Evolutionary conservation across 2,329 filamentous ascomycete species (phyloP), one percentile per base, ranked within the genome.

Genomic region (Ceratocystis alfenasii): DNA sequence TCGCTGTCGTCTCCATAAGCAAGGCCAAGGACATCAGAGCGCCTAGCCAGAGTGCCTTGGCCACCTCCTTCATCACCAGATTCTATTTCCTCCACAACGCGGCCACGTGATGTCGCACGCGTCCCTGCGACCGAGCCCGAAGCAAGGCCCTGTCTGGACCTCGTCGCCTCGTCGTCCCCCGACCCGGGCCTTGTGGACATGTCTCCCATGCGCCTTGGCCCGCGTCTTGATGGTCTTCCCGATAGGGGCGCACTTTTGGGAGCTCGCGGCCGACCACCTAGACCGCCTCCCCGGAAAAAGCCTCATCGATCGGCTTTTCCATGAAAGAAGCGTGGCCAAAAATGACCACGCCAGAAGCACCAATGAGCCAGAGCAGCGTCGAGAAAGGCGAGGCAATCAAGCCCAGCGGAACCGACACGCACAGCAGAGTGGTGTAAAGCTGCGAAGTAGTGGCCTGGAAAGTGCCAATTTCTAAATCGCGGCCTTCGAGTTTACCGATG

Each of bases 261-360:
- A 96, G 92, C 88, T 94, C 88, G 94, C 94, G 93, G 93, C 90
- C 93, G 94, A 97, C 92, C 92, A 95, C 84, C 87, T 97, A 99
- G 89, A 99, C 94, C 92, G 94, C 93, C 93, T 99, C 94, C 92
- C 95, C 94, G 83, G 93, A 96, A 96, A 99, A 99, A 96, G 92
- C 92, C 92, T 95, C 93, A 87, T 97, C 94, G 81, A 97, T 96
- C 68, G 93, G 93, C 84, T 96, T 96, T 76, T 97, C 93, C 88
- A 97, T 87, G 75, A 97, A 85, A 69, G 91, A 83, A 71, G 94
- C 94, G 79, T 99, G 94, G 78, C 94, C 94, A 71, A 97, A 80
- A 71, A 97, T 95, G 75, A 87, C 89, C 75, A 96, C 90, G 75
- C 90, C 92, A 71, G 89, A 93, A 72, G 94, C 94, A 75, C 94